These are phyloP conservation scores for Hypholoma sublateritium DNA, from an alignment of 768 basidiomycete genomes.

Conservation along the genomic window DNA sequence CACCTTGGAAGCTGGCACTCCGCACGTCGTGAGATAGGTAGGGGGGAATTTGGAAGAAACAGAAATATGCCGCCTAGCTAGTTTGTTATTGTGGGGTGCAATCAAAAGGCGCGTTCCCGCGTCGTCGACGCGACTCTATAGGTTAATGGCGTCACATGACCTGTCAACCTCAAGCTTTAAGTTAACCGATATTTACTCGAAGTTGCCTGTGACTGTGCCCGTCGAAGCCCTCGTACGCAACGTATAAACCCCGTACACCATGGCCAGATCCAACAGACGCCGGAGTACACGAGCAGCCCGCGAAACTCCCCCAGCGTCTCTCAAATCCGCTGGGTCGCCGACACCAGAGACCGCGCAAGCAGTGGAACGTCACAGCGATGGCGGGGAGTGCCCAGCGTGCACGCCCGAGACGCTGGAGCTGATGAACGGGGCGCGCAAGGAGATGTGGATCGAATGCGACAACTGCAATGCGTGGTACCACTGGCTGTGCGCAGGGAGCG, in stretches of 20 bases:
- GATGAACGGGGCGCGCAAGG: constrained; percentile 47
- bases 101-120: not conserved
- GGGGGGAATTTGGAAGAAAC: too few relatives aligned
- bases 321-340: constrained; percentile 1
- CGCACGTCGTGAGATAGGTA: not conserved
- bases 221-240: not conserved
- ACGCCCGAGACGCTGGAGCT: constrained; percentile 23
- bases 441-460: constrained; percentile 84
- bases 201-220: too few relatives aligned
- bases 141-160: constrained; percentile 4
- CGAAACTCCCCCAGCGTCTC: constrained; percentile 6
- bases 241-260: constrained; percentile 10
- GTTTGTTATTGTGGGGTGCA: not conserved
- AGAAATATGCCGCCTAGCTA: not conserved
- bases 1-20: not conserved
- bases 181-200: not conserved
- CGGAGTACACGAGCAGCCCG: not conserved
- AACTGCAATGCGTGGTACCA: constrained; percentile 83
- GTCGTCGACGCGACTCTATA: not conserved
- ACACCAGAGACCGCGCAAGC: constrained; percentile 3
- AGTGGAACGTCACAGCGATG: constrained; percentile 12
- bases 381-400: constrained; percentile 26
- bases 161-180: not conserved
- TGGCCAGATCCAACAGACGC: constrained; percentile 13
- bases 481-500: constrained; percentile 76